Percentiles rank a stretch among this genome's conserved stretches.
These are phyloP conservation scores for Salix udensis DNA, from an alignment of 345 rosid genomes.

Conservation along the genomic window DNA sequence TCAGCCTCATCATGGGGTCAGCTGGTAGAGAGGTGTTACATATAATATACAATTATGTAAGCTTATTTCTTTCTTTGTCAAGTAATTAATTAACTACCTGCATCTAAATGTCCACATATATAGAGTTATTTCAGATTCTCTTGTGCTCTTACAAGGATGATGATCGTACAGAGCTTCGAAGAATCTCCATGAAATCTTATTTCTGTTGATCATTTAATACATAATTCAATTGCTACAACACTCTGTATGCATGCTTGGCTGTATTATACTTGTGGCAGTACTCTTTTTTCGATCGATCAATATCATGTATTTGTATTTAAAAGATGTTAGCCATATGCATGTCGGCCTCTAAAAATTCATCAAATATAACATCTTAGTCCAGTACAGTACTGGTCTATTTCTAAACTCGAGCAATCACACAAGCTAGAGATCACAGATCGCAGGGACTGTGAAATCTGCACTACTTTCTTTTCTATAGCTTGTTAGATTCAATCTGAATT, in stretches of 20 bases:
- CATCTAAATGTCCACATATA: neutral
- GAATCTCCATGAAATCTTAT: neutral
- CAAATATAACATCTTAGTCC: neutral
- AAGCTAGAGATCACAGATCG: neutral
- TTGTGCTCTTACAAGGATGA: neutral
- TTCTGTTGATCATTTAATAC: neutral
- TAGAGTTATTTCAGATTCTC: neutral
- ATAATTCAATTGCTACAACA: neutral
- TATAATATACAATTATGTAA: neutral
- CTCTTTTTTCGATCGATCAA: neutral
- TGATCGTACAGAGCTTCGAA: neutral
- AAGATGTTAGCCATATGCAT: neutral
- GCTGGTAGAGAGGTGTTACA: slow-evolving; percentile 19
- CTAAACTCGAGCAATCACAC: neutral
- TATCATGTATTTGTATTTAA: neutral
- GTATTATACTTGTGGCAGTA: neutral
- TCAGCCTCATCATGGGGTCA: slow-evolving; percentile 28
- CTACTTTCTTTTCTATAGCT: neutral
- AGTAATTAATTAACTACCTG: neutral
- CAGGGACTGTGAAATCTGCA: neutral
- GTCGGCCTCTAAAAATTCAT: neutral
- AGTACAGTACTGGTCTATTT: neutral
- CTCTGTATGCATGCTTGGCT: neutral
- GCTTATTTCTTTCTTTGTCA: neutral
- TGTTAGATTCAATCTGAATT: neutral